Base-by-base conservation (phyloP, 148 eudicot genomes). In the Polygonum aviculare region DNA sequence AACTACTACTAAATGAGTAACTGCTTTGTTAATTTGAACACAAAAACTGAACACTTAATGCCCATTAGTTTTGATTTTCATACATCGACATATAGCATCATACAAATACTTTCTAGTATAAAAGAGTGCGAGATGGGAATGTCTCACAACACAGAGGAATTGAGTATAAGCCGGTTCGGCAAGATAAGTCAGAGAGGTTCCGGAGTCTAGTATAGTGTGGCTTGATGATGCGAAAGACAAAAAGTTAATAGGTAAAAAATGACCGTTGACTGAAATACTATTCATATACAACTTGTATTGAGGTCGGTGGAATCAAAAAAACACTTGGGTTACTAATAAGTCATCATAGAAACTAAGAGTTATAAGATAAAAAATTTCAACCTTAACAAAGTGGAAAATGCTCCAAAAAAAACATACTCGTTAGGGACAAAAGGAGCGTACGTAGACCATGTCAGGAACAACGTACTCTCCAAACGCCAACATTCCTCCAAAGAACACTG, bases 111-210 rank as follows among this genome's bases (percentile, higher is more conserved):
- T 26, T 26, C 31, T 26, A 26, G 31, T 26, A 40, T 18, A 22
- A 36, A 45, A 60, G 15, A 44, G 5, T 1, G 10, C 31, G 22
- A 59, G 51, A 41, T 15, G n/a, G 16, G 9, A 15, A 44, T 63
- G 73, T 87, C 97, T 85, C 81, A 94, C 98, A 60, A 93, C 97
- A 52, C 63, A 81, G 57, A 94, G 89, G 77, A 94, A 94, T 50
- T 95, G 93, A 81, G 87, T 85, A 82, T 91, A 94, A 73, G 93
- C 98, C 78, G 75, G 88, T 82, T 91, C 95, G 16, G 98, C 93
- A 80, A 94, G 88, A 78, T 94, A 94, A 47, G 98, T 91, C 80
- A 94, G 84, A 69, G 98, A 91, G 38, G 98, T 94, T 79, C 98
- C 98, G 4, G 97, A 94, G 87, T 94, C 98, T 67, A 94, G 79